These are phyloP conservation scores for Berberis thunbergii DNA, from an alignment of 164 flowering plant genomes.

Conservation along the genomic window DNA sequence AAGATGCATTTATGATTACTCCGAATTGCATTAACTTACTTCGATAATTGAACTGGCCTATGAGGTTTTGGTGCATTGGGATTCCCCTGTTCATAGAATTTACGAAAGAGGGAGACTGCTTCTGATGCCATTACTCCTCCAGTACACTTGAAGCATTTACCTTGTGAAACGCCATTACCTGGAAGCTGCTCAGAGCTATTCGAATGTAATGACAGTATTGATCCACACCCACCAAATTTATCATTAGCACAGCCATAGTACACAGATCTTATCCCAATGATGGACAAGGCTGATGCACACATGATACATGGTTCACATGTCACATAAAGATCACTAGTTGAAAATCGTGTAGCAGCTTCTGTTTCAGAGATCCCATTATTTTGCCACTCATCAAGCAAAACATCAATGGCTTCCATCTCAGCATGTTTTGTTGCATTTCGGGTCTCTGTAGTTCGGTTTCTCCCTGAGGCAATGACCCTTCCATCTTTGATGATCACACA, in stretches of 20 bases:
- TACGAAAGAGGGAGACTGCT: slow-evolving; percentile 66
- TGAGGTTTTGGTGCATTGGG: slow-evolving; percentile 87
- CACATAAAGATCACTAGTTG: slow-evolving; percentile 69
- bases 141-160: slow-evolving; percentile 53
- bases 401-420: slow-evolving; percentile 91
- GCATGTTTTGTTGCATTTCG: slow-evolving; percentile 94
- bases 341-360: slow-evolving; percentile 54
- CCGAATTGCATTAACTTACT: not conserved
- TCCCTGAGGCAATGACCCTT: slow-evolving; percentile 63
- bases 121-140: slow-evolving; percentile 86
- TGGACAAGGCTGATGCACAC: slow-evolving; percentile 87
- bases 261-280: slow-evolving; percentile 73
- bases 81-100: slow-evolving; percentile 85
- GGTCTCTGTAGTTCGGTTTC: slow-evolving; percentile 80
- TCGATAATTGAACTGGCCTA: slow-evolving; percentile 26
- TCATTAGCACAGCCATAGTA: slow-evolving; percentile 92
- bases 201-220: slow-evolving; percentile 69
- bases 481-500: slow-evolving; percentile 77
- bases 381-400: slow-evolving; percentile 64
- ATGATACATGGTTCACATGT: slow-evolving; percentile 99
- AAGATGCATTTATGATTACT: too few species aligned
- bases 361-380: slow-evolving; percentile 39
- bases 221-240: slow-evolving; percentile 96
- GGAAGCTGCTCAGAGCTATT: slow-evolving; percentile 3
- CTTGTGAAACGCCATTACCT: slow-evolving; percentile 18